Evolutionary conservation across 129 eudicot genomes (phyloP), one percentile per base, ranked within the genome.

Genomic region (Chrysanthemum makinoi): DNA sequence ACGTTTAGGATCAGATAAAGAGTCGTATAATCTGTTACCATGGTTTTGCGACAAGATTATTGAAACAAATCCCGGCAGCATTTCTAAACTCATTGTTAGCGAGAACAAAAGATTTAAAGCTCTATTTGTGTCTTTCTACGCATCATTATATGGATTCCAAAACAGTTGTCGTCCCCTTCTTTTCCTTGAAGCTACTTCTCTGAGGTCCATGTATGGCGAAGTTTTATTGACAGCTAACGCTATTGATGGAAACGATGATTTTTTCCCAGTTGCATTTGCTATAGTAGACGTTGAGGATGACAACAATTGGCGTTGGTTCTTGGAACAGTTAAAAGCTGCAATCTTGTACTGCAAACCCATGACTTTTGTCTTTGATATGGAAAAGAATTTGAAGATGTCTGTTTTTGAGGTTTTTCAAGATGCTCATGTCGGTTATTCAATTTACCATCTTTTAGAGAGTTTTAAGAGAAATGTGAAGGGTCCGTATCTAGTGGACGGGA

Each of bases 331-430:
- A 18, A 87, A 80, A 75, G 65, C 81, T 50, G 79, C 84, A 57
- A 22, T 87, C 74, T 73, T 89, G 14, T 62, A 78, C 83, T 73
- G 87, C 15, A 47, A 69, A 75, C 68, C 86, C 56, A 69, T 90
- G 39, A 90, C 97, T n/a, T 83, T 87, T 56, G 89, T 90, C 30
- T 87, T 84, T 17, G 97, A 90, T 73, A 79, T 79, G 77, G 97
- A 90, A 63, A 87, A 83, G 84, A 80, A 80, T 55, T 61, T 90
- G 62, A 83, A 78, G 60, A 64, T 62, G n/a, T 24, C 66, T 13
- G 75, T 87, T 53, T 86, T 79, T 14, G 91, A 87, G 19, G 75
- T 90, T 47, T 90, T 90, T 73, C 88, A 83, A 58, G 78, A 80
- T 65, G 81, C 86, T 68, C 69, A 80, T 48, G 74, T 79, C 53